Evolutionary conservation across 257 asterid species (phyloP).

Genomic region (Penstemon barbatus): DNA sequence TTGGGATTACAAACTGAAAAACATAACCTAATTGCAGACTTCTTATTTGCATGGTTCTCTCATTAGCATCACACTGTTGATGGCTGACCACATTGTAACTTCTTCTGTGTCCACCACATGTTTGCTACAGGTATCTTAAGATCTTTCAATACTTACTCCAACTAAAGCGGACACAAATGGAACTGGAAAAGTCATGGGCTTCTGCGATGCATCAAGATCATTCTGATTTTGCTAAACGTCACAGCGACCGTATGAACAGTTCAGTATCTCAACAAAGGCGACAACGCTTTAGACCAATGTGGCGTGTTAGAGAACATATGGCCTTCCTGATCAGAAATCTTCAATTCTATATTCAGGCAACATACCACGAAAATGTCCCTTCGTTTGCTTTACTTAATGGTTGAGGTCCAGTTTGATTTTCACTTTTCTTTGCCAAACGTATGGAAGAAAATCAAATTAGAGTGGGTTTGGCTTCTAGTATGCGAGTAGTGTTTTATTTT

Average conservation of each 20-base stretch:
- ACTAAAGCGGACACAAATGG: conserved; percentile 94
- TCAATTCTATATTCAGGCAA: conserved; percentile 94
- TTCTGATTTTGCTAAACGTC: conserved; percentile 68
- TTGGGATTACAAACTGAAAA: conserved; percentile 14
- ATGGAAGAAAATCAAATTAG: neutral
- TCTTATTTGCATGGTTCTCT: neutral
- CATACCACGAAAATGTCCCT: conserved; percentile 7
- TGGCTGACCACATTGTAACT: conserved; percentile 27
- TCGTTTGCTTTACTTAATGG: neutral
- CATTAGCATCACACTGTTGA: conserved; percentile 15
- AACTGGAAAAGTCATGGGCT: conserved; percentile 97
- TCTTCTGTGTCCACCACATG: conserved; percentile 24
- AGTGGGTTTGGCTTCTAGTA: neutral
- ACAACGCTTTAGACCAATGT: conserved; percentile 81
- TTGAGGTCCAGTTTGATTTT: neutral
- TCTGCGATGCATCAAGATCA: conserved; percentile 94
- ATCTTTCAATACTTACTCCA: conserved; percentile 91
- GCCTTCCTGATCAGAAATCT: conserved; percentile 96
- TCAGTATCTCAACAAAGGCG: conserved; percentile 68
- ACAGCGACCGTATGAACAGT: conserved; percentile 42
- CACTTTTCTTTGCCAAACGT: neutral
- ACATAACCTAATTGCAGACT: neutral
- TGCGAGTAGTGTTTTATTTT: neutral
- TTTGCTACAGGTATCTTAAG: conserved; percentile 72
- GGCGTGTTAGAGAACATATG: conserved; percentile 98